phyloP scores from a whole-genome alignment of 805 yeast genomes.

The Starmera amethionina region DNA sequence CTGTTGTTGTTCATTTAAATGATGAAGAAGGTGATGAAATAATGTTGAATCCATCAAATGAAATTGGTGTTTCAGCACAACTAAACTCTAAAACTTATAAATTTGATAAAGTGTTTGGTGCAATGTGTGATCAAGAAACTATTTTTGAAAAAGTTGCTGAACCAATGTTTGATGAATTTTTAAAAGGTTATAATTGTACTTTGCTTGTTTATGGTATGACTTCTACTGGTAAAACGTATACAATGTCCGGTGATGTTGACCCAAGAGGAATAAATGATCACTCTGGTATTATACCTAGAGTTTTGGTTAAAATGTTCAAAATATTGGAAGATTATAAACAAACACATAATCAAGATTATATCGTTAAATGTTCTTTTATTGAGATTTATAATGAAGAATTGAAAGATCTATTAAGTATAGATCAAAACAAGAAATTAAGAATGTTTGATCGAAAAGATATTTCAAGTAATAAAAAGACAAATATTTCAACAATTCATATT shows the following conservation, averaged over 20 bases:
- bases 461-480: constrained; percentile 1
- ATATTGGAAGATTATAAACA: constrained; percentile 27
- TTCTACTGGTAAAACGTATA: constrained; percentile 80
- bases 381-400: constrained; percentile 86
- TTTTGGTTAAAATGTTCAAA: constrained; percentile 45
- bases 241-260: constrained; percentile 63
- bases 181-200: constrained; percentile 73
- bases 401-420: constrained; percentile 48
- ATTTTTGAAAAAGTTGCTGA: constrained; percentile 61
- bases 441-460: constrained; percentile 34
- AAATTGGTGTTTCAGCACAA: constrained; percentile 28
- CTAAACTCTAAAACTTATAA: constrained; percentile 46
- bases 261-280: constrained; percentile 26
- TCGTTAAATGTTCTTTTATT: constrained; percentile 70
- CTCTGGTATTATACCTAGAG: constrained; percentile 60
- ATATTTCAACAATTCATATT: constrained; percentile 32
- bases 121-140: constrained; percentile 63
- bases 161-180: constrained; percentile 54
- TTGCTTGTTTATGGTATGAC: constrained; percentile 88
- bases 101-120: constrained; percentile 77
- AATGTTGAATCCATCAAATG: constrained; percentile 32
- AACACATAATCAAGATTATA: constrained; percentile 33
- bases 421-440: constrained; percentile 37
- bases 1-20: constrained; percentile 48
- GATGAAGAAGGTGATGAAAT: constrained; percentile 39